Base-by-base conservation (phyloP, 768 basidiomycete genomes). In the Hericium alpestre region DNA sequence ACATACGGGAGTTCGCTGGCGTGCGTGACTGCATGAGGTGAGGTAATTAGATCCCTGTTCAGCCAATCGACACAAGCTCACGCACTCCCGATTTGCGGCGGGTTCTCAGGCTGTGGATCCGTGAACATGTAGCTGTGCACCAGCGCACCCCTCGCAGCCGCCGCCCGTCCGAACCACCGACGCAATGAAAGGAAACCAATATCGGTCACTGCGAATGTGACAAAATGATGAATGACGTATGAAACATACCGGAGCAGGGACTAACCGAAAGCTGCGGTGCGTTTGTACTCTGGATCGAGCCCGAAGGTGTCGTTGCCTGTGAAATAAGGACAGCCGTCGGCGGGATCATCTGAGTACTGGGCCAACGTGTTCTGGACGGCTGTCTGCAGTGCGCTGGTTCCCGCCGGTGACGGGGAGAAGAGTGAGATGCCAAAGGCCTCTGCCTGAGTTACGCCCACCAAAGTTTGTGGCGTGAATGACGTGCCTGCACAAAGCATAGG, bases 301-400 rank as follows among this genome's bases (percentile, higher is more conserved):
- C 76, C 76, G 58, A 78, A 79, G 0, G 75, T 74, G 22, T 75
- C 62, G 58, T 72, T 70, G 5, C 78, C 76, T 2, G 77, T 79
- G 12, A 68, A 69, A 59, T 72, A 80, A 0, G 79, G 79, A 0
- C 75, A 74, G 2, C 79, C 79, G 32, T 69, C 58, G 13, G 73
- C 64, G 20, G 78, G 73, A 38, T 66, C 63, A 55, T 75, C 65
- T 0, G 77, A 76, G 61, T 79, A 79, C 2, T 76, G 60, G 18
- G 72, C 56, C 0, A 76, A 57, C 0, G 77, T 27, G 13, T 56
- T 59, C 7, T 69, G 61, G 2, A 67, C 60, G 1, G 67, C 68
- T 2, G 51, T 51, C 38, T 41, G 65, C 18, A 62, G 51, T 11
- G 39, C 50, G n/a, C 3, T 51, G n/a, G 43, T 22, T n/a, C 61